phyloP scores from a whole-genome alignment of 2,329 filamentous ascomycete species.

The Aureobasidium zeae region DNA sequence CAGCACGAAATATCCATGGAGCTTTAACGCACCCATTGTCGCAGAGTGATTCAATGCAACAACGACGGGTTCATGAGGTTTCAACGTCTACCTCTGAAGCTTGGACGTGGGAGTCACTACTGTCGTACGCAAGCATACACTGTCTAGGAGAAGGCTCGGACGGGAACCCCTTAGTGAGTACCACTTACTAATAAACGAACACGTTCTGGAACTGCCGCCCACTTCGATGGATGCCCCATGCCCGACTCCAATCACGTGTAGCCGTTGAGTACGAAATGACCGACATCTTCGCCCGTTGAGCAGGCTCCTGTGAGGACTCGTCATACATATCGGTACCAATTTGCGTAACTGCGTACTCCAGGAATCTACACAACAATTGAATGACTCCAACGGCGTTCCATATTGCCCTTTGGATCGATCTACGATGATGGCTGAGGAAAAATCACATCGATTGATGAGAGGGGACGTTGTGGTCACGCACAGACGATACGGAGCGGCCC shows the following conservation, averaged over 20 bases:
- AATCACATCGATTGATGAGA: conserved; percentile 2
- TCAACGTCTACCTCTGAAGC: conserved; percentile 9
- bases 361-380: too few species aligned
- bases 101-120: conserved; percentile 1
- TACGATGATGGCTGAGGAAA: neutral
- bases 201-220: conserved; percentile 1
- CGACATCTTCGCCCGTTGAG: too few species aligned
- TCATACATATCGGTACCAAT: too few species aligned
- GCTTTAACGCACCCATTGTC: conserved; percentile 7
- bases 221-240: too few species aligned
- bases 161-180: neutral
- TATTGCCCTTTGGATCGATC: neutral
- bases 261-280: conserved; percentile 8
- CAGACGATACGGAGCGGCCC: conserved; percentile 4
- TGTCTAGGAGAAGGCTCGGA: too few species aligned
- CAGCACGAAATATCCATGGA: too few species aligned
- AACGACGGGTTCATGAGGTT: conserved; percentile 3
- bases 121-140: neutral
- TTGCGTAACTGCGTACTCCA: too few species aligned
- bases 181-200: neutral
- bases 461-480: conserved; percentile 7
- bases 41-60: conserved; percentile 11
- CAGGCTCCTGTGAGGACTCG: too few species aligned
- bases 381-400: conserved; percentile 8
- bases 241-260: conserved; percentile 1